Base-by-base conservation (phyloP, 2,329 filamentous ascomycete genomes). In the Aquanectria penicillioides region DNA sequence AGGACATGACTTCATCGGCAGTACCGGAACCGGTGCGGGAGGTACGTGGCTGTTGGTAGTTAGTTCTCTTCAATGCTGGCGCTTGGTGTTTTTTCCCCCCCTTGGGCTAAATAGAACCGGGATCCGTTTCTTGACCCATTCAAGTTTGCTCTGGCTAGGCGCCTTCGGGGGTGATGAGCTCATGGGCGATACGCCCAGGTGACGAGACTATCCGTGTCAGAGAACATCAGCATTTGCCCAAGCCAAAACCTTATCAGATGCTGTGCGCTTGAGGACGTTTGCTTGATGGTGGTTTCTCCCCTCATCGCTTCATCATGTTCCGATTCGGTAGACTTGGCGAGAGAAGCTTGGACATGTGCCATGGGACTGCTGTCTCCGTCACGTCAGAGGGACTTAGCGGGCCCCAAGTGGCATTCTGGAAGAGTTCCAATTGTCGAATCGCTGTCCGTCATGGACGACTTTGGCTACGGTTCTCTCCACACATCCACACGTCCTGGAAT, bases 351-450 rank as follows among this genome's bases (percentile, higher is more conserved):
- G 51, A 49, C 61, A 59, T 65, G 62, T 69, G 67, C 65, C 67
- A 67, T 69, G 67, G 58, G 64, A 57, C 61, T 62, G 56, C 46
- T 57, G 56, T 63, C 59, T 53, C 46, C 49, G 68, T 65, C 66
- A 68, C 65, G 68, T 70, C 66, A 70, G 66, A 68, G 53, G 25
- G 28, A 57, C 46, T 57, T 67, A 70, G 67, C 47, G 64, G 64
- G 58, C 49, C 53, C 52, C 40, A 59, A 51, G 51, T 64, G 60
- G 60, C 63, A 64, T 70, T 70, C 68, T 70, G 68, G 68, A 70
- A 70, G 57, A 65, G 57, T 70, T 70, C 68, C 65, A 70, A 70
- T 70, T 70, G 68, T 68, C 68, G 66, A 70, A 69, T 70, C 58
- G 55, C 52, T 31, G 56, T 64, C 54, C 65, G 56, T 69, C 64